Evolutionary conservation across 768 basidiomycete genomes (phyloP).

Genomic region (Paxillus involutus): DNA sequence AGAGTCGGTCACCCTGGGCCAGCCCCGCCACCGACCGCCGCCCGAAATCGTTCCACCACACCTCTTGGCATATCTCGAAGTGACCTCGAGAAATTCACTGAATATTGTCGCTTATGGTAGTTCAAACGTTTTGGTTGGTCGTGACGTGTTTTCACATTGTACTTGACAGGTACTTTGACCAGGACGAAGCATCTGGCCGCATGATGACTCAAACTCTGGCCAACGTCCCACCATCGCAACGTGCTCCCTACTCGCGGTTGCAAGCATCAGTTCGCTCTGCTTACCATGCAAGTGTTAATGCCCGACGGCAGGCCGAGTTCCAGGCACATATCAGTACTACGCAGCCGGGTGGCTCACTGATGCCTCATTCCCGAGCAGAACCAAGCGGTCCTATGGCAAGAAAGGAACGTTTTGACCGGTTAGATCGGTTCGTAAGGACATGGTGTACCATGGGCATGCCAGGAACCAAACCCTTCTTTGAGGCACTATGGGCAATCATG

Average conservation of each 20-base stretch:
- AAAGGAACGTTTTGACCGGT: slow-evolving; percentile 75
- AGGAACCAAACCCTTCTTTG: slow-evolving; percentile 82
- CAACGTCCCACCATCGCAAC: slow-evolving; percentile 77
- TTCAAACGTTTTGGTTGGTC: slow-evolving; percentile 11
- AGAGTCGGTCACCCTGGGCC: slow-evolving; percentile 47
- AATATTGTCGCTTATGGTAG: slow-evolving; percentile 77
- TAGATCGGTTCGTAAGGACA: slow-evolving; percentile 70
- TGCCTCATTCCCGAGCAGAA: slow-evolving; percentile 69
- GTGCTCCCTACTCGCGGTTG: slow-evolving; percentile 81
- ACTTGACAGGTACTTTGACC: slow-evolving; percentile 71
- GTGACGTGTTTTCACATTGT: slow-evolving; percentile 7
- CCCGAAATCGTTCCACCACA: slow-evolving; percentile 65
- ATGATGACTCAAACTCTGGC: slow-evolving; percentile 82
- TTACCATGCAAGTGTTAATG: slow-evolving; percentile 79
- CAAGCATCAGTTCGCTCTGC: slow-evolving; percentile 86
- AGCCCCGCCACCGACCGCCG: slow-evolving; percentile 54
- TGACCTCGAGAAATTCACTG: slow-evolving; percentile 79
- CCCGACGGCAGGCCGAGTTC: slow-evolving; percentile 78
- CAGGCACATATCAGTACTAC: slow-evolving; percentile 81
- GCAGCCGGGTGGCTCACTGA: slow-evolving; percentile 75
- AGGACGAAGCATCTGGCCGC: slow-evolving; percentile 76
- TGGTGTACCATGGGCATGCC: slow-evolving; percentile 90
- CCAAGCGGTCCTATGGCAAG: slow-evolving; percentile 62
- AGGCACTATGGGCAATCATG: slow-evolving; percentile 70
- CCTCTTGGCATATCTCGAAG: slow-evolving; percentile 63